Conservation (phyloP, 306 rosid genomes). For the Quercus glauca region DNA sequence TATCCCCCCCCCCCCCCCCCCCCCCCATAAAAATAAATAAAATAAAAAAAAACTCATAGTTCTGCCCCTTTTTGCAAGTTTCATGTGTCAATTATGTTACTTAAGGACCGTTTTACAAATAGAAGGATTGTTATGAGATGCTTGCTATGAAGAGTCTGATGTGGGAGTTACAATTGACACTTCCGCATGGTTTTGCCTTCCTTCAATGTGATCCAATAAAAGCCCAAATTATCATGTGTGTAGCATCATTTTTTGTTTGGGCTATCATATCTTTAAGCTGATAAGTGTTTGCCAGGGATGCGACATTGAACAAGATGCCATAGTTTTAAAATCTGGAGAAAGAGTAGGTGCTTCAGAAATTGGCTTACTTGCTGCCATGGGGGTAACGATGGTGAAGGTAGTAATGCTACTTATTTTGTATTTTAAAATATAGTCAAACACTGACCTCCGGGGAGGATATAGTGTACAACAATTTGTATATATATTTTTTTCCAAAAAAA, state of each 20-base stretch:
- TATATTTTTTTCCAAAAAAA: background rate
- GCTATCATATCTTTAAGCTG: conserved; percentile 8
- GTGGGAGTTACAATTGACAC: background rate
- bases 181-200: background rate
- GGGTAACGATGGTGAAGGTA: conserved; percentile 80
- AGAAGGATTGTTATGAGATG: background rate
- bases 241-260: conserved; percentile 1
- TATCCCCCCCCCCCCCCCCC: too few species aligned
- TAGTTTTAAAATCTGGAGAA: conserved; percentile 76
- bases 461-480: background rate
- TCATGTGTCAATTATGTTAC: background rate
- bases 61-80: background rate
- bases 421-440: background rate
- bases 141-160: background rate
- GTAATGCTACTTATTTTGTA: conserved; percentile 2
- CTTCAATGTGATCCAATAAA: background rate
- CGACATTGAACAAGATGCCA: conserved; percentile 68
- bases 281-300: conserved; percentile 53
- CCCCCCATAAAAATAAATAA: too few species aligned
- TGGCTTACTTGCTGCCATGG: conserved; percentile 90
- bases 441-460: background rate
- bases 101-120: background rate
- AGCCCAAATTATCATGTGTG: background rate
- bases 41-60: background rate
- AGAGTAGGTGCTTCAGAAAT: conserved; percentile 81